phyloP scores from a whole-genome alignment of 176 grass and related monocot species.

The Pontederia crassipes region DNA sequence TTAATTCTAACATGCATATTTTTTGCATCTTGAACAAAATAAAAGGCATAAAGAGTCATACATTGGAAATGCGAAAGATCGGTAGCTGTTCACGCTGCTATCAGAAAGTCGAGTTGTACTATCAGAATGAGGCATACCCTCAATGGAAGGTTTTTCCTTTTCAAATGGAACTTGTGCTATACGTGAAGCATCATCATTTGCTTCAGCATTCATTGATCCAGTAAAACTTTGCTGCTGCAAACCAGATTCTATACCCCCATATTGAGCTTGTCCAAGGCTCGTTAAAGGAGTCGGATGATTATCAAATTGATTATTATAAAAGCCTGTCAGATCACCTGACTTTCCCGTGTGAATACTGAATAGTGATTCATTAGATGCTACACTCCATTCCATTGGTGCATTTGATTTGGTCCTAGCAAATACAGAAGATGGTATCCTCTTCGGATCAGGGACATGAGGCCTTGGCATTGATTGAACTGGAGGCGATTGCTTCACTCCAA shows the following conservation, averaged over 20 bases:
- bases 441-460: slow-evolving; percentile 27
- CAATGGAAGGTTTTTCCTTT: slow-evolving; percentile 12
- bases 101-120: slow-evolving; percentile 33
- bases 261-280: neutral
- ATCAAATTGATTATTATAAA: slow-evolving; percentile 34
- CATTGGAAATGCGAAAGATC: slow-evolving; percentile 80
- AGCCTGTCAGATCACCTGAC: slow-evolving; percentile 21
- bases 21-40: neutral
- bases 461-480: slow-evolving; percentile 21
- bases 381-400: slow-evolving; percentile 52
- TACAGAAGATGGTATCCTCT: slow-evolving; percentile 52
- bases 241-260: neutral
- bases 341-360: slow-evolving; percentile 56
- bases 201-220: neutral
- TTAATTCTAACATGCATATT: neutral
- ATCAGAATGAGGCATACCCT: slow-evolving; percentile 22
- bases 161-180: neutral
- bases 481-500: slow-evolving; percentile 14
- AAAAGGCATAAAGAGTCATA: slow-evolving; percentile 13
- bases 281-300: slow-evolving; percentile 22
- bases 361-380: slow-evolving; percentile 58
- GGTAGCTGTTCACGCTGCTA: slow-evolving; percentile 35
- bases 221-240: neutral
- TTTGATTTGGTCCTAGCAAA: slow-evolving; percentile 36
- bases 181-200: slow-evolving; percentile 10